A percentile compares a stretch with the other conserved stretches of the same genome.
These are phyloP conservation scores for Candida morakotiae DNA, from an alignment of 805 yeast genomes.

Conservation along the genomic window DNA sequence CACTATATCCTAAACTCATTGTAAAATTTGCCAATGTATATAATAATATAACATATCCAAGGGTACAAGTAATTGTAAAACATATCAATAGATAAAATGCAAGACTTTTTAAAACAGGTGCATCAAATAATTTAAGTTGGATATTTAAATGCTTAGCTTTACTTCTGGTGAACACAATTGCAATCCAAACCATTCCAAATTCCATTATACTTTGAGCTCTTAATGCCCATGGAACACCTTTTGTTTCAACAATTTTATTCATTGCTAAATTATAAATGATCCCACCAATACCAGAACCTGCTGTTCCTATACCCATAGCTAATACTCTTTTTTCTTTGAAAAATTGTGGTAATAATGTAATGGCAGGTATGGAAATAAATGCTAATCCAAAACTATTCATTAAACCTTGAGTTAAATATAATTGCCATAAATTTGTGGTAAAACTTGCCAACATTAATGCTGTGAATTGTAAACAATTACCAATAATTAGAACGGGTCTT, in stretches of 20 bases:
- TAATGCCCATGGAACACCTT: slow-evolving; percentile 46
- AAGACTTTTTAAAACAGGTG: slow-evolving; percentile 28
- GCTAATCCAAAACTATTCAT: slow-evolving; percentile 58
- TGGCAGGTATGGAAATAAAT: slow-evolving; percentile 53
- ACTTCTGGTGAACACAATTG: slow-evolving; percentile 14
- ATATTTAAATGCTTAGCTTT: slow-evolving; percentile 15
- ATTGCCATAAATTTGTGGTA: slow-evolving; percentile 57
- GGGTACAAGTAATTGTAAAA: slow-evolving; percentile 45
- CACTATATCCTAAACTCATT: slow-evolving; percentile 52
- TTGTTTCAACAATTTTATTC: slow-evolving; percentile 37
- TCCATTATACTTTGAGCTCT: slow-evolving; percentile 43
- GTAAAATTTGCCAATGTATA: slow-evolving; percentile 60
- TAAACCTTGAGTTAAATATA: slow-evolving; percentile 66
- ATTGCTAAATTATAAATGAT: slow-evolving; percentile 45
- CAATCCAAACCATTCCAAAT: slow-evolving; percentile 22
- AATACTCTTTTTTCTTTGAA: slow-evolving; percentile 58
- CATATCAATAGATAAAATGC: slow-evolving; percentile 41
- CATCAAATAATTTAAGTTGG: slow-evolving; percentile 36
- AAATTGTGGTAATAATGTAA: slow-evolving; percentile 65
- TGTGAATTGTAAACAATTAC: slow-evolving; percentile 47
- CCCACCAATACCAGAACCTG: slow-evolving; percentile 55
- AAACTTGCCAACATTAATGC: slow-evolving; percentile 61
- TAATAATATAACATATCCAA: slow-evolving; percentile 59
- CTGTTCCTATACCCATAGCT: slow-evolving; percentile 44
- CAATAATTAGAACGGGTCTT: slow-evolving; percentile 40